Base-by-base conservation (phyloP, 176 grass and related monocot species). In the Rhynchospora pubera region DNA sequence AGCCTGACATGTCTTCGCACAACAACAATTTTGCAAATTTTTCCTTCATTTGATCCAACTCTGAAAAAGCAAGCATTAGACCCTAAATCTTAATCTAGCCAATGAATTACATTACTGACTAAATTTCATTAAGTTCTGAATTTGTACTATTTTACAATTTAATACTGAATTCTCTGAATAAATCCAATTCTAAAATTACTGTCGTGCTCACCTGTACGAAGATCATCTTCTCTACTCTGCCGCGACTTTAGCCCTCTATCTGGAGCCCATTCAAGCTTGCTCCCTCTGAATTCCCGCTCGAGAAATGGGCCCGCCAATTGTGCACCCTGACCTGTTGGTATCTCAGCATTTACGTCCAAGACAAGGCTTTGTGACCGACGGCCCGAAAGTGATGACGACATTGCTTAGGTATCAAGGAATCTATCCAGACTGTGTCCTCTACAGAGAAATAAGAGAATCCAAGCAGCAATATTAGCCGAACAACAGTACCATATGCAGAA, bases 1-100 rank as follows among this genome's bases (percentile, higher is more conserved):
- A 81, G 61, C 93, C 88, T 9, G 90, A 96, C 93, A 96, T 96
- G 72, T 96, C 93, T 83, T 96, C 93, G 10, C 90, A 90, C 14
- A 96, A 91, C 70, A 96, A 82, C 87, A 96, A 87, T 84, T 96
- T 92, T 12, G 85, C 80, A 57, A 96, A 96, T 78, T 65, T 92
- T 78, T 96, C 93, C 80, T 84, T 91, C 90, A 92, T 64, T 83
- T 87, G 18, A 23, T 96, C 88, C 62, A 93, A 65, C 4, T 96
- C 93, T 96, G 79, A 55, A 88, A 24, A 1, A 32, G 11, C 24
- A 39, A 14, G 23, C 24, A 11, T 14, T 32, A 47, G 24, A 6
- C 62, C 14, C 24, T 46, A 34, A 56, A 58, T 14, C 9, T 52
- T 57, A 9, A 16, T 28, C 65, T 73, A 45, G 8, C 4, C 32